phyloP scores from a whole-genome alignment of 2,329 filamentous ascomycete species.

The Basipetospora chlamydospora region DNA sequence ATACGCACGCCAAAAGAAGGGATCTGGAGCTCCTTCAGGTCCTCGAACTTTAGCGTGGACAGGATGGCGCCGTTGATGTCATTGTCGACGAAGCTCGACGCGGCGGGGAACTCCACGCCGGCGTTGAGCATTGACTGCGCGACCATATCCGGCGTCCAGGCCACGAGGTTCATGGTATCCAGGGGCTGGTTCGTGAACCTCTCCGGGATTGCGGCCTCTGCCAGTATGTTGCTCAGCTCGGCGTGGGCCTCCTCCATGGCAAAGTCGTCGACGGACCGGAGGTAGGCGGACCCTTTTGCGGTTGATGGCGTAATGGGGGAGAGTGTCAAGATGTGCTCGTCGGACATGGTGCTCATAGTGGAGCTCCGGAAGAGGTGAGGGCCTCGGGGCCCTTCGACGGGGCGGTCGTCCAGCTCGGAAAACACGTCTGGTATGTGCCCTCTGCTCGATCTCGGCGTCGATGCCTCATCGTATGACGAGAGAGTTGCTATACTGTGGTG shows the following conservation, averaged over 20 bases:
- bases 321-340: slow-evolving; percentile 45
- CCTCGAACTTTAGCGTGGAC: slow-evolving; percentile 82
- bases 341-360: slow-evolving; percentile 35
- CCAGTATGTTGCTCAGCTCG: slow-evolving; percentile 10
- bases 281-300: slow-evolving; percentile 1
- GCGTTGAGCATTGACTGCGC: slow-evolving; percentile 76
- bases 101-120: slow-evolving; percentile 61
- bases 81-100: slow-evolving; percentile 78
- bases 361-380: slow-evolving; percentile 76
- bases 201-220: slow-evolving; percentile 17
- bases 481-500: slow-evolving; percentile 72
- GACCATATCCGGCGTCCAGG: slow-evolving; percentile 63
- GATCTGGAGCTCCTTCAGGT: slow-evolving; percentile 68
- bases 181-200: slow-evolving; percentile 43
- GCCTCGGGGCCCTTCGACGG: slow-evolving; percentile 66
- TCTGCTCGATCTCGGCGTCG: slow-evolving; percentile 57
- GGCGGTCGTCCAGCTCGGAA: slow-evolving; percentile 32
- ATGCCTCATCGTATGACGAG: slow-evolving; percentile 72
- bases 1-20: slow-evolving; percentile 69
- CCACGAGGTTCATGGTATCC: slow-evolving; percentile 42
- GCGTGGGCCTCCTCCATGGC: slow-evolving; percentile 7
- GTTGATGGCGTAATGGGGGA: slow-evolving; percentile 52
- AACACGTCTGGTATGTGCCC: slow-evolving; percentile 47
- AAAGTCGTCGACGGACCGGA: slow-evolving; percentile 6
- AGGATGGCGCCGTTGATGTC: slow-evolving; percentile 84